Evolutionary conservation across 2,329 filamentous ascomycete genomes (phyloP).

Genomic region (Aspergillus melleus): DNA sequence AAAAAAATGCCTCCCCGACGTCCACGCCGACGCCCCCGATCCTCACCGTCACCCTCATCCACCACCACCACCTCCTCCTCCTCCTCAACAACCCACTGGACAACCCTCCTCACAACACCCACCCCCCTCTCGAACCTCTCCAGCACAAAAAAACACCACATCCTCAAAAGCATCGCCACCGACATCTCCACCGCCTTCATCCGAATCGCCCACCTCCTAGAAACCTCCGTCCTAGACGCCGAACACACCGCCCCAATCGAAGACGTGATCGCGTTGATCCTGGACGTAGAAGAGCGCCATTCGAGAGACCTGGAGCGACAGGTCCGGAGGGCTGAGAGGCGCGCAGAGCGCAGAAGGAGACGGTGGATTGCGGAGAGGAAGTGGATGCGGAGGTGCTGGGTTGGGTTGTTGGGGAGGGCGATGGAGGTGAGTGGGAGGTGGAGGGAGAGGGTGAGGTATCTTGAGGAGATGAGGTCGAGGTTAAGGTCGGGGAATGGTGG

Average conservation of each 20-base stretch:
- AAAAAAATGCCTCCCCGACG: no score
- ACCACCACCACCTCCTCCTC: background rate
- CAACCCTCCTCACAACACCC: background rate
- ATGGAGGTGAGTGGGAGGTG: conserved; percentile 17
- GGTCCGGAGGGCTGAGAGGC: conserved; percentile 2
- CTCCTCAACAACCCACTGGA: background rate
- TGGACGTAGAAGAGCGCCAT: conserved; percentile 17
- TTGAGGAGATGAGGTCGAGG: background rate
- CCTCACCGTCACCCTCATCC: background rate
- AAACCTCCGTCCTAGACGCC: conserved; percentile 23
- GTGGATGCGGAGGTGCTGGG: conserved; percentile 23
- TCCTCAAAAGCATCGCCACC: conserved; percentile 29
- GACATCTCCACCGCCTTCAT: conserved; percentile 33
- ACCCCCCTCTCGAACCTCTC: conserved; percentile 6
- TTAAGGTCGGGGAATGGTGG: no score
- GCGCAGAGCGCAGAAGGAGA: conserved; percentile 16
- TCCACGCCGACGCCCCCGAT: no score
- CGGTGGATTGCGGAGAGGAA: conserved; percentile 20
- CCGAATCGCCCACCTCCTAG: conserved; percentile 27
- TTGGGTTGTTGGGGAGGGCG: conserved; percentile 14
- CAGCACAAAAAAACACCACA: conserved; percentile 18
- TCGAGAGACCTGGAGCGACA: conserved; percentile 21
- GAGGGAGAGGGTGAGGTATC: conserved; percentile 7
- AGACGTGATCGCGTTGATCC: conserved; percentile 27
- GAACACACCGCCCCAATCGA: conserved; percentile 28